These are phyloP conservation scores for Rickenella mellea DNA, from an alignment of 768 basidiomycete genomes.

Conservation along the genomic window DNA sequence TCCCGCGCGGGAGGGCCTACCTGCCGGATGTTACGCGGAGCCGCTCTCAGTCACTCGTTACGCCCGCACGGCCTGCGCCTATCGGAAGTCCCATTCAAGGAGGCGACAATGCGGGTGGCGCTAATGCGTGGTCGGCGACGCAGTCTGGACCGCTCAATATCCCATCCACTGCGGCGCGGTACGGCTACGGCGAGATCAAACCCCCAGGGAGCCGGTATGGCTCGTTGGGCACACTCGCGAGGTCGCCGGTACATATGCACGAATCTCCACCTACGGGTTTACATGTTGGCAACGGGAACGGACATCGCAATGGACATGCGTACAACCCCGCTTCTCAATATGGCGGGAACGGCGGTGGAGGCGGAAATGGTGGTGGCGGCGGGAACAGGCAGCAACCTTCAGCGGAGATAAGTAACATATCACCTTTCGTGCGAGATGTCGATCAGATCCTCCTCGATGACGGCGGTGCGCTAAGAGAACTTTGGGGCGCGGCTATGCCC, in stretches of 20 bases:
- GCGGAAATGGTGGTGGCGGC: too few relatives aligned
- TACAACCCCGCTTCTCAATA: too few relatives aligned
- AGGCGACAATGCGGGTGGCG: conserved; percentile 50
- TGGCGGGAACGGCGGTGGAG: too few relatives aligned
- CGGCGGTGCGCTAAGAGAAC: conserved; percentile 58
- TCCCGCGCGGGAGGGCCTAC: conserved; percentile 47
- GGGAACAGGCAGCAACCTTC: too few relatives aligned
- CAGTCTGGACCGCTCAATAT: conserved; percentile 55
- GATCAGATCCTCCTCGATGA: conserved; percentile 71
- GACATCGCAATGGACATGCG: conserved; percentile 12
- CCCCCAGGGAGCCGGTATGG: conserved; percentile 61
- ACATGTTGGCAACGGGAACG: conserved; percentile 36
- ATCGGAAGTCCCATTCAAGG: conserved; percentile 40
- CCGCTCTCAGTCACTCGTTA: conserved; percentile 68
- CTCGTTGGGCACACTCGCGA: conserved; percentile 44
- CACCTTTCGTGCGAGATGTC: conserved; percentile 79
- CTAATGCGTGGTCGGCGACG: too few relatives aligned
- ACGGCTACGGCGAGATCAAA: conserved; percentile 53
- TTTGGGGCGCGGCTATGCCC: conserved; percentile 60
- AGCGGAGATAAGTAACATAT: conserved; percentile 58
- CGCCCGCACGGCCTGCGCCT: conserved; percentile 40
- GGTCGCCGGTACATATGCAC: conserved; percentile 45
- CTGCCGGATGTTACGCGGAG: conserved; percentile 59
- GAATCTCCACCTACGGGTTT: conserved; percentile 37
- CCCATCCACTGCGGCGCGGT: conserved; percentile 22